These are phyloP conservation scores for Sequoia sempervirens DNA, from an alignment of 75 land plant genomes.

Conservation along the genomic window DNA sequence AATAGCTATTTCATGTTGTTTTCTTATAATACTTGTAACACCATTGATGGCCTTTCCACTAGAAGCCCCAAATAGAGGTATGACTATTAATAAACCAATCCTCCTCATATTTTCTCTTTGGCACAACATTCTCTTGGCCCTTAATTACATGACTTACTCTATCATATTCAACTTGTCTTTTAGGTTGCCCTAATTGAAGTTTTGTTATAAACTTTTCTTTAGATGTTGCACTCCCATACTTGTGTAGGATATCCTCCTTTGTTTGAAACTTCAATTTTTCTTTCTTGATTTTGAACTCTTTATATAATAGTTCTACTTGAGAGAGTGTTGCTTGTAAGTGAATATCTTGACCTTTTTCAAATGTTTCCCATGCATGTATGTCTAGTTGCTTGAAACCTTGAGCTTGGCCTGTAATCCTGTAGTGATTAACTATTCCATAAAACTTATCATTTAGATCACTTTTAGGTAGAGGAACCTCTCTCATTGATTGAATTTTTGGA, in stretches of 20 bases:
- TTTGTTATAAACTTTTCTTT: constrained; percentile 64
- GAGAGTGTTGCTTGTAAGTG: constrained; percentile 90
- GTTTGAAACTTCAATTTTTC: constrained; percentile 46
- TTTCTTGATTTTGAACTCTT: constrained; percentile 65
- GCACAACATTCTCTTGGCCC: constrained; percentile 73
- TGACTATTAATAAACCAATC: constrained; percentile 84
- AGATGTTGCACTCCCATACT: constrained; percentile 80
- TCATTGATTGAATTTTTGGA: constrained; percentile 89
- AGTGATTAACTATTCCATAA: constrained; percentile 84
- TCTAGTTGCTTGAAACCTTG: constrained; percentile 34
- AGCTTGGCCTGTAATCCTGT: constrained; percentile 77
- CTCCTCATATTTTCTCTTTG: constrained; percentile 91
- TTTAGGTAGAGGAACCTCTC: constrained; percentile 96
- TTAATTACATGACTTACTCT: constrained; percentile 83
- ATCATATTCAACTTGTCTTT: constrained; percentile 78
- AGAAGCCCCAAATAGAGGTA: constrained; percentile 90
- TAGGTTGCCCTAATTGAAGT: constrained; percentile 79
- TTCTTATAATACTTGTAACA: constrained; percentile 63
- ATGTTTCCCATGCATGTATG: constrained; percentile 88
- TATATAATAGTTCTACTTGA: constrained; percentile 66
- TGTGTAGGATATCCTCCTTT: constrained; percentile 33
- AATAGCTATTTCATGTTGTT: constrained; percentile 29
- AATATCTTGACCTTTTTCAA: constrained; percentile 85
- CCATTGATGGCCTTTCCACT: constrained; percentile 94
- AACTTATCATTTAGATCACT: constrained; percentile 93